phyloP scores from a whole-genome alignment of 768 basidiomycete genomes.

The Agaricus sinodeliciosus region DNA sequence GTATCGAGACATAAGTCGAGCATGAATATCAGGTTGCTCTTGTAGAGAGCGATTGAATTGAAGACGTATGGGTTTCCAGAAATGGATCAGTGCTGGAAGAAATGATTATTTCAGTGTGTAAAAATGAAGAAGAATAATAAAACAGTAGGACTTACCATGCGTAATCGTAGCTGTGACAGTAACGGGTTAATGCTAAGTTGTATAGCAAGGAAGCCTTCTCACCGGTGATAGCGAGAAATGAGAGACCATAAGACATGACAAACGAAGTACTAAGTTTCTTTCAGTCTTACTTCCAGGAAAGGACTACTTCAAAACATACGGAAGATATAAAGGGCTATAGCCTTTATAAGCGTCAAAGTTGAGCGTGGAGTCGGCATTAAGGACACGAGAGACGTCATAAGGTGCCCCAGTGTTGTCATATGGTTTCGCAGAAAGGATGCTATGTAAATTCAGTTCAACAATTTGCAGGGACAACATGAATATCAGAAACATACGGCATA shows the following conservation, averaged over 20 bases:
- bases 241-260: slow-evolving; percentile 49
- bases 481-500: slow-evolving; percentile 39
- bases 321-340: slow-evolving; percentile 42
- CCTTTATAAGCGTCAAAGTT: slow-evolving; percentile 36
- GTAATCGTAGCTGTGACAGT: slow-evolving; percentile 34
- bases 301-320: slow-evolving; percentile 23
- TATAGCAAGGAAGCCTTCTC: slow-evolving; percentile 6
- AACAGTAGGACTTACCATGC: slow-evolving; percentile 23
- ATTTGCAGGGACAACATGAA: background rate
- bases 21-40: slow-evolving; percentile 56
- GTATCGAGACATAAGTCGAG: slow-evolving; percentile 52
- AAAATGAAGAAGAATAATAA: background rate
- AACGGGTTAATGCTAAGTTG: background rate
- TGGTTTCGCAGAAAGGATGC: slow-evolving; percentile 40
- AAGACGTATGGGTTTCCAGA: slow-evolving; percentile 49
- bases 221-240: slow-evolving; percentile 61
- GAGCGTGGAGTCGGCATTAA: slow-evolving; percentile 32
- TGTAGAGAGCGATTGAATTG: slow-evolving; percentile 44
- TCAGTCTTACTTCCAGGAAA: background rate
- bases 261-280: slow-evolving; percentile 38
- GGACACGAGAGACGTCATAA: slow-evolving; percentile 38
- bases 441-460: slow-evolving; percentile 6
- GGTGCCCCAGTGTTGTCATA: slow-evolving; percentile 51
- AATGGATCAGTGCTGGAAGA: slow-evolving; percentile 37
- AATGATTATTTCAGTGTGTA: background rate